phyloP scores from a whole-genome alignment of 2,329 filamentous ascomycete species.

The Dendryphion nanum region DNA sequence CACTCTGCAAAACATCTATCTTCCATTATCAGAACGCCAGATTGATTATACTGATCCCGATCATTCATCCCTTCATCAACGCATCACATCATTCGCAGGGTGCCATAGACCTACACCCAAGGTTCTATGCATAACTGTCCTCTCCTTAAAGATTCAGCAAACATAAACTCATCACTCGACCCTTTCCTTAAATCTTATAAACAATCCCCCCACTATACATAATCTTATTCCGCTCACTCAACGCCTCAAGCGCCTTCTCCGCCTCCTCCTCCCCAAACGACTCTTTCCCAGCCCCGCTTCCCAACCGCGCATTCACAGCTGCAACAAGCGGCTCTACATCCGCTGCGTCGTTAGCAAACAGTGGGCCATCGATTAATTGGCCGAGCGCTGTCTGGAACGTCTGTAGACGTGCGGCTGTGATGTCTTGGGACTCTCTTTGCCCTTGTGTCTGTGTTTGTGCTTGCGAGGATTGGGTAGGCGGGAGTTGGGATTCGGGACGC shows the following conservation, averaged over 20 bases:
- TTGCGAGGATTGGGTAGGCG: slow-evolving; percentile 49
- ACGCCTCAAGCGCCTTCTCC: slow-evolving; percentile 70
- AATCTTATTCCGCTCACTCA: slow-evolving; percentile 83
- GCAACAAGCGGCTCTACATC: slow-evolving; percentile 71
- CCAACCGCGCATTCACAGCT: slow-evolving; percentile 74
- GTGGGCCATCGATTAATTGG: slow-evolving; percentile 72
- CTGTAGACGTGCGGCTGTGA: slow-evolving; percentile 63
- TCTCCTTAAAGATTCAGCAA: too few relatives aligned
- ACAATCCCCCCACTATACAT: slow-evolving; percentile 62
- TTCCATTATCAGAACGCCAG: too few relatives aligned
- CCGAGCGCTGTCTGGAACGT: slow-evolving; percentile 80
- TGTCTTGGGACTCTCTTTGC: slow-evolving; percentile 42
- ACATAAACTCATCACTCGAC: too few relatives aligned
- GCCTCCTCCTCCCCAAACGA: slow-evolving; percentile 72
- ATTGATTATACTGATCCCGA: too few relatives aligned
- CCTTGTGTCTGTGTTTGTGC: slow-evolving; percentile 4
- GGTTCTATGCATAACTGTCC: too few relatives aligned
- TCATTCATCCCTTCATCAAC: too few relatives aligned
- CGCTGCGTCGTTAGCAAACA: slow-evolving; percentile 88
- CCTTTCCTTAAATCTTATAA: slow-evolving; percentile 50
- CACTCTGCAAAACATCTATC: too few relatives aligned
- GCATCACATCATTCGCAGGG: too few relatives aligned
- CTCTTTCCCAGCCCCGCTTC: slow-evolving; percentile 55
- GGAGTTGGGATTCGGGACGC: slow-evolving; percentile 69
- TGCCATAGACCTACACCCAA: too few relatives aligned